Base-by-base conservation (phyloP, 805 yeast genomes). In the Metschnikowia corniflorae region DNA sequence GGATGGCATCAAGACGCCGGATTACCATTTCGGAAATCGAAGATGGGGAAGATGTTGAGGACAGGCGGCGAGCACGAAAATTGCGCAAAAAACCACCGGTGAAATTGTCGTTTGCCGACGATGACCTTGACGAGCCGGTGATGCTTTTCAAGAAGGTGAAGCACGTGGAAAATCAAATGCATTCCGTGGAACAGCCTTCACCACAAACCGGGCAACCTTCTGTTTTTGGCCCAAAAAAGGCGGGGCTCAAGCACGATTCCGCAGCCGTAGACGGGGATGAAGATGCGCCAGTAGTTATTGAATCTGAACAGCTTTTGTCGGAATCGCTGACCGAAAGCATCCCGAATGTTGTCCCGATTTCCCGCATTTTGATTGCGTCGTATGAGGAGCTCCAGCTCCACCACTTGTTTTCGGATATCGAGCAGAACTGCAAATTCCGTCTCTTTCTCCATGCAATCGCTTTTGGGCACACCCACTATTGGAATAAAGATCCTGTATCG, bases 381-480 rank as follows among this genome's bases (percentile, higher is more conserved):
- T 47, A 40, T 22, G 50, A 47, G 17, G 29, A 38, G 27, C 33
- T 38, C 13, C 13, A 22, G 5, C 37, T 47, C n/a, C 43, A 35
- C 20, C 29, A 32, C 14, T 15, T 46, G 23, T 46, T 47, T 28
- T 35, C 17, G 27, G 23, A 25, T 8, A 15, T 12, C 2, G 44
- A 37, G 18, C 37, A 31, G 12, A 46, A 47, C 28, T 39, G 40
- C 30, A 36, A 33, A 20, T 47, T 47, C 33, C 42, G 52, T 7
- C 36, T 47, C 16, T 37, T 31, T 35, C 39, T 47, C 6, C 32
- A 43, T 22, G 49, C 50, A 8, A 31, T 43, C 7, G 34, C 35
- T 5, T 33, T 26, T 26, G 40, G 42, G 12, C 39, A 37, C 2
- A 27, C 28, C 3, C 24, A 16, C 12, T 21, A 21, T 18, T 42